Conservation (phyloP, 2,329 filamentous ascomycete genomes). For the Fusarium sp. region DNA sequence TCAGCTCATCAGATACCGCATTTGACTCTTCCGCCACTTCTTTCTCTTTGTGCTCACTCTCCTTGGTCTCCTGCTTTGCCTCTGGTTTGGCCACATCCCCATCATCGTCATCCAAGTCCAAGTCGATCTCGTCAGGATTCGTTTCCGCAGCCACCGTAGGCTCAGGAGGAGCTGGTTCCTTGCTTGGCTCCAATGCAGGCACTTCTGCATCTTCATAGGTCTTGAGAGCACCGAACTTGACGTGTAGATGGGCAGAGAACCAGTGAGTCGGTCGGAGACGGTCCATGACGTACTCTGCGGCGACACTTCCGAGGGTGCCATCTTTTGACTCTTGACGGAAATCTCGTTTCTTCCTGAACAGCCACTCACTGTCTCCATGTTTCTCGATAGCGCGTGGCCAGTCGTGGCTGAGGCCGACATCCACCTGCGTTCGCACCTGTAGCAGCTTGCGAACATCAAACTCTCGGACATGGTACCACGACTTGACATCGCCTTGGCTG, state of each 20-base stretch:
- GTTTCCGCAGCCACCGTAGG: slow-evolving; percentile 32
- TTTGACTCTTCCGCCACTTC: slow-evolving; percentile 33
- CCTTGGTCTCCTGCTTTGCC: neutral
- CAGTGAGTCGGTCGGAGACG: slow-evolving; percentile 82
- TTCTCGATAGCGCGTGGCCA: slow-evolving; percentile 89
- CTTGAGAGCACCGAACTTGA: slow-evolving; percentile 79
- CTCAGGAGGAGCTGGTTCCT: slow-evolving; percentile 2
- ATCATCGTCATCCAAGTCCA: slow-evolving; percentile 67
- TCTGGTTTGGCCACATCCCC: slow-evolving; percentile 22
- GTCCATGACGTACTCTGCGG: slow-evolving; percentile 81
- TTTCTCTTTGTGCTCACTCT: slow-evolving; percentile 3
- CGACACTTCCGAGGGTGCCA: slow-evolving; percentile 79
- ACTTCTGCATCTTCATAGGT: slow-evolving; percentile 57
- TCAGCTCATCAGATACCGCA: slow-evolving; percentile 67
- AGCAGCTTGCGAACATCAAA: slow-evolving; percentile 90
- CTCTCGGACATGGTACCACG: slow-evolving; percentile 89
- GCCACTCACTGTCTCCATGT: slow-evolving; percentile 70
- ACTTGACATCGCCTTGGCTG: slow-evolving; percentile 74
- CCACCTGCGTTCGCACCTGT: slow-evolving; percentile 83
- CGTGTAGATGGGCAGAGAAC: slow-evolving; percentile 94
- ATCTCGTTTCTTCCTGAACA: slow-evolving; percentile 77
- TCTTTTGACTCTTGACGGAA: slow-evolving; percentile 78
- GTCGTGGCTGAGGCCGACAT: slow-evolving; percentile 92
- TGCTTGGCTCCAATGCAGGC: slow-evolving; percentile 17
- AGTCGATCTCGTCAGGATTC: slow-evolving; percentile 75